Base-by-base conservation (phyloP, 2,329 filamentous ascomycete genomes). In the Colletotrichum falcatum region DNA sequence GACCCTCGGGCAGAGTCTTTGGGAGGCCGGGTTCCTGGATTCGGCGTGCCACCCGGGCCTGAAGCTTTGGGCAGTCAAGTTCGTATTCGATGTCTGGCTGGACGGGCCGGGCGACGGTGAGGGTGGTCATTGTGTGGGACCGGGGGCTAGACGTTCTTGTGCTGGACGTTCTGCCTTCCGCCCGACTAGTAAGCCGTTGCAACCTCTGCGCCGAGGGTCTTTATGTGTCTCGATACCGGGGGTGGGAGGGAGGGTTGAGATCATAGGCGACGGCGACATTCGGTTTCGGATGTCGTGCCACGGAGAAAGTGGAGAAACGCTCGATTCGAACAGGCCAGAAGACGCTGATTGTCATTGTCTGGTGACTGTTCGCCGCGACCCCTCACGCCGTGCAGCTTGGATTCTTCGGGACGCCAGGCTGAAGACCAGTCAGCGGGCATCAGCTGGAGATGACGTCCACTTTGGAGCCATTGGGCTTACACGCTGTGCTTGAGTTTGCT, bases 1-100 rank as follows among this genome's bases (percentile, higher is more conserved):
- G 89, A 0, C 85, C 86, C 4, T 76, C 73, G 0, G 88, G 88
- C 0, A 90, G 74, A 0, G 77, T 76, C 5, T 76, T 81, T 2
- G 78, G 75, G 0, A 86, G 75, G 1, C 76, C 74, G 8, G 84
- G 84, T 0, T 78, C 81, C 55, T 82, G 78, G 3, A 82, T 76
- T 5, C 86, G 81, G 7, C 81, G 79, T 53, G 84, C 78, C 23
- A 81, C 81, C 5, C 88, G 84, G 3, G 83, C 83, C 39, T 85
- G 80, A 73, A 86, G 91, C 73, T 86, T 89, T 35, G 83, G 80
- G 54, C 81, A 81, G 72, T 89, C 81, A 0, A 89, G 88, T 0
- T 83, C 80, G 75, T 90, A 91, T 1, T 80, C 78, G 64, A 90
- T 91, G 73, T 90, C 88, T 0, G 88, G 88, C 74, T 89, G 87